phyloP scores from a whole-genome alignment of 2,329 filamentous ascomycete genomes.

The Diaporthe ampelina region DNA sequence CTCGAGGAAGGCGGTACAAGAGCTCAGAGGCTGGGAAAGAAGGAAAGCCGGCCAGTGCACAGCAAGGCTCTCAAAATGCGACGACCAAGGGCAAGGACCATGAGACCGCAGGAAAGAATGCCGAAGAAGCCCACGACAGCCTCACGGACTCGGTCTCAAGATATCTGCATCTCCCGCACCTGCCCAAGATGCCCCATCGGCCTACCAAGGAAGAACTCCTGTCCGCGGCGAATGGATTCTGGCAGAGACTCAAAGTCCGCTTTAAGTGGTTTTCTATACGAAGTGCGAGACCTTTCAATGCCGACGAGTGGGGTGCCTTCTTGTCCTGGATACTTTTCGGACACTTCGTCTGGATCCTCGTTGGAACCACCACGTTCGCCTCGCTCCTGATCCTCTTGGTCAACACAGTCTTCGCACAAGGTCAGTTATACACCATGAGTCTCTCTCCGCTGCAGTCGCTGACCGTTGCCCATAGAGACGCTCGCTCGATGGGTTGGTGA shows the following conservation, averaged over 20 bases:
- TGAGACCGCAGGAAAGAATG: slow-evolving; percentile 51
- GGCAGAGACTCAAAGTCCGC: slow-evolving; percentile 88
- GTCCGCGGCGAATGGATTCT: slow-evolving; percentile 91
- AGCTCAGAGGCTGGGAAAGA: slow-evolving; percentile 47
- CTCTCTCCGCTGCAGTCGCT: slow-evolving; percentile 19
- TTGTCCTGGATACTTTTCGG: slow-evolving; percentile 95
- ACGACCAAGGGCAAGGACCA: slow-evolving; percentile 47
- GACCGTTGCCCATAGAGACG: slow-evolving; percentile 73
- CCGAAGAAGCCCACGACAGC: slow-evolving; percentile 36
- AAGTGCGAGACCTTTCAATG: slow-evolving; percentile 93
- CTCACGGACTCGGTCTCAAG: slow-evolving; percentile 68
- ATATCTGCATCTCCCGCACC: slow-evolving; percentile 68
- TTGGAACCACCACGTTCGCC: slow-evolving; percentile 97
- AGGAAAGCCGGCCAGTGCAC: slow-evolving; percentile 39
- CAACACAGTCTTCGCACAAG: slow-evolving; percentile 96
- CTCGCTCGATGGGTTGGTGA: slow-evolving; percentile 94
- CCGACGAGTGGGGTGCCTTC: slow-evolving; percentile 96
- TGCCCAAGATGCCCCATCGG: slow-evolving; percentile 84
- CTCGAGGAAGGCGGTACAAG: slow-evolving; percentile 50
- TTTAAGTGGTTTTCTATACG: slow-evolving; percentile 99
- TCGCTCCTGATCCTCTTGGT: slow-evolving; percentile 91
- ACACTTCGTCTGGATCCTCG: slow-evolving; percentile 94
- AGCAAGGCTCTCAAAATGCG: slow-evolving; percentile 34
- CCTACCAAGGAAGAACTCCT: slow-evolving; percentile 95
- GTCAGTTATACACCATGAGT: slow-evolving; percentile 58